phyloP scores from a whole-genome alignment of 1,284 basidiomycete species.

The Malassezia brasiliensis region DNA sequence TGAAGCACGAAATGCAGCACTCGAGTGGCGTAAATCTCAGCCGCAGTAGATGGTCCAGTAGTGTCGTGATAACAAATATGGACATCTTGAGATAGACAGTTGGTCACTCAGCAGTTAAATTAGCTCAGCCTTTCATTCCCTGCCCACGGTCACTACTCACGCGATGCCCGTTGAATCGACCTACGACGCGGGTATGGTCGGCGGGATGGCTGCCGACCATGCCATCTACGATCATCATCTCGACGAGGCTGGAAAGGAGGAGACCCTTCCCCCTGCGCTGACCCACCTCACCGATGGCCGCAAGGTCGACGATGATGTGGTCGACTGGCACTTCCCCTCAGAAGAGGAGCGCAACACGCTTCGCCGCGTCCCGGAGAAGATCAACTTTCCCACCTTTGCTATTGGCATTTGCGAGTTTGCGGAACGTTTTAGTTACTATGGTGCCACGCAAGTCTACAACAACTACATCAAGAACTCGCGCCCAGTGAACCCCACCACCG shows the following conservation, averaged over 20 bases:
- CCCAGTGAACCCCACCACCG: conserved; percentile 12
- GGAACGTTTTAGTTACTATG: conserved; percentile 47
- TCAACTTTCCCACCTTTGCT: conserved; percentile 37
- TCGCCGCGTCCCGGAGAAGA: conserved; percentile 39
- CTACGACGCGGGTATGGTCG: neutral
- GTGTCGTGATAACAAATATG: too few species aligned
- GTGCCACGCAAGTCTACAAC: conserved; percentile 37
- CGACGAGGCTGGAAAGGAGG: neutral
- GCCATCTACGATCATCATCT: conserved; percentile 6
- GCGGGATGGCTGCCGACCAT: neutral
- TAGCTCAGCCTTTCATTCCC: too few species aligned
- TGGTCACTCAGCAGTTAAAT: too few species aligned
- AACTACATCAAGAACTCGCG: conserved; percentile 29
- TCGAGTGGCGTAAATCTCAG: too few species aligned
- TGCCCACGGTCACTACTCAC: too few species aligned
- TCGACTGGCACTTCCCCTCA: conserved; percentile 21
- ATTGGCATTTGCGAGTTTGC: conserved; percentile 47
- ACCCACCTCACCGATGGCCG: neutral
- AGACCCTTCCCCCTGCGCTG: neutral
- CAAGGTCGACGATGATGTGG: neutral
- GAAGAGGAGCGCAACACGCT: conserved; percentile 37
- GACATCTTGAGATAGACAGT: too few species aligned
- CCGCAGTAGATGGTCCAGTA: too few species aligned
- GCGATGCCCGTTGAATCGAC: neutral
- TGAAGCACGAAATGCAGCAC: too few species aligned